A percentile compares a stretch with the other conserved stretches of the same genome.
These are phyloP conservation scores for Zygotorulaspora mrakii DNA, from an alignment of 1,139 yeast genomes.

Conservation along the genomic window DNA sequence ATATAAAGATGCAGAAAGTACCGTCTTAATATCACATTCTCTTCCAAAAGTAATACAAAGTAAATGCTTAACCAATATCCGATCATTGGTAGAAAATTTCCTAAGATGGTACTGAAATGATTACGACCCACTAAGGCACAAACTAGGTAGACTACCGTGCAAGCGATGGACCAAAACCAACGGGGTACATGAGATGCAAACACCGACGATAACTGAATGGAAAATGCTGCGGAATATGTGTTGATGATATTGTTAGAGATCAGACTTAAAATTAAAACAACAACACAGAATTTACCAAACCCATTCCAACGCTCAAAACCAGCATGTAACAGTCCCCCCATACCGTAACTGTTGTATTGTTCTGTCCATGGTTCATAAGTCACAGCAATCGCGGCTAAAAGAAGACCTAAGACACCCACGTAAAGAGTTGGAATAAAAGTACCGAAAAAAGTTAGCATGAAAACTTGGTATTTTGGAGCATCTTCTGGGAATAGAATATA, in stretches of 20 bases:
- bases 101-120: constrained; percentile 68
- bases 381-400: constrained; percentile 68
- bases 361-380: constrained; percentile 56
- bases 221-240: constrained; percentile 80
- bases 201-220: constrained; percentile 66
- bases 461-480: constrained; percentile 56
- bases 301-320: constrained; percentile 74
- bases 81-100: constrained; percentile 91
- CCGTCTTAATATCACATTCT: constrained; percentile 66
- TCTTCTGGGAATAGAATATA: constrained; percentile 77
- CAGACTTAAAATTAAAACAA: constrained; percentile 65
- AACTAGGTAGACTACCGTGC: constrained; percentile 63
- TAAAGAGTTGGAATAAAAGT: constrained; percentile 70
- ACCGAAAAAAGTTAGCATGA: constrained; percentile 62
- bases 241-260: constrained; percentile 79
- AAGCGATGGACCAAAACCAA: constrained; percentile 68
- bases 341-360: constrained; percentile 57
- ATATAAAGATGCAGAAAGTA: constrained; percentile 48
- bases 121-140: constrained; percentile 74
- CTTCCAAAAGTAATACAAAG: constrained; percentile 66
- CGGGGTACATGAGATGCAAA: constrained; percentile 66
- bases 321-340: constrained; percentile 72
- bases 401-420: constrained; percentile 69
- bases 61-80: constrained; percentile 93
- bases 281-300: constrained; percentile 71